Evolutionary conservation across 306 rosid genomes (phyloP).

Genomic region (Mucuna pruriens): DNA sequence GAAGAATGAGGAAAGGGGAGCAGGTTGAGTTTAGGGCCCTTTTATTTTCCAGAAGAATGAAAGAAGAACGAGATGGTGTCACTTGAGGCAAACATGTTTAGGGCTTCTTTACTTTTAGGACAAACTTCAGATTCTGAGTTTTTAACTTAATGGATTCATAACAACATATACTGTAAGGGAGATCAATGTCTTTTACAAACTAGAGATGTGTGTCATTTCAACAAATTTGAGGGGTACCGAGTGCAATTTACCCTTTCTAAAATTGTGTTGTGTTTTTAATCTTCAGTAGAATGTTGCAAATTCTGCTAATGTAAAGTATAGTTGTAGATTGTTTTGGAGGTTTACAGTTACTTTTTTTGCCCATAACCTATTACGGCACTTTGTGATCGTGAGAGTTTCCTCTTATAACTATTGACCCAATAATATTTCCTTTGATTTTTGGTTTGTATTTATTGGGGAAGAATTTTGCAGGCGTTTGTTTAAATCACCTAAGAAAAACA

Average conservation of each 20-base stretch:
- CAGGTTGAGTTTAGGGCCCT: too few species aligned
- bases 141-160: background rate
- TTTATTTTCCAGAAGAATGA: too few species aligned
- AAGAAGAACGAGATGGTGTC: too few species aligned
- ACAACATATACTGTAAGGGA: background rate
- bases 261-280: background rate
- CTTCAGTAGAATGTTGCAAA: conserved; percentile 6
- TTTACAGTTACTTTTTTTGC: conserved; percentile 17
- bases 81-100: background rate
- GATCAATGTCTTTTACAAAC: background rate
- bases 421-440: background rate
- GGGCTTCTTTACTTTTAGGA: background rate
- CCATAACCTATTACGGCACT: conserved; percentile 11
- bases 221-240: background rate
- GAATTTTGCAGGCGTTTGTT: conserved; percentile 62
- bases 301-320: background rate
- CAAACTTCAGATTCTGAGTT: background rate
- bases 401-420: conserved; percentile 9
- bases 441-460: conserved; percentile 14
- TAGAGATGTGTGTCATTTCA: background rate
- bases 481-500: conserved; percentile 62
- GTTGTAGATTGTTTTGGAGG: conserved; percentile 18
- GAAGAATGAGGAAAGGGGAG: too few species aligned
- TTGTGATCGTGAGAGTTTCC: conserved; percentile 31
- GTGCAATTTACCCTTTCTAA: background rate